Evolutionary conservation across 1,284 basidiomycete species (phyloP), one percentile per base, ranked within the genome.

Genomic region (Ganoderma meredithae): DNA sequence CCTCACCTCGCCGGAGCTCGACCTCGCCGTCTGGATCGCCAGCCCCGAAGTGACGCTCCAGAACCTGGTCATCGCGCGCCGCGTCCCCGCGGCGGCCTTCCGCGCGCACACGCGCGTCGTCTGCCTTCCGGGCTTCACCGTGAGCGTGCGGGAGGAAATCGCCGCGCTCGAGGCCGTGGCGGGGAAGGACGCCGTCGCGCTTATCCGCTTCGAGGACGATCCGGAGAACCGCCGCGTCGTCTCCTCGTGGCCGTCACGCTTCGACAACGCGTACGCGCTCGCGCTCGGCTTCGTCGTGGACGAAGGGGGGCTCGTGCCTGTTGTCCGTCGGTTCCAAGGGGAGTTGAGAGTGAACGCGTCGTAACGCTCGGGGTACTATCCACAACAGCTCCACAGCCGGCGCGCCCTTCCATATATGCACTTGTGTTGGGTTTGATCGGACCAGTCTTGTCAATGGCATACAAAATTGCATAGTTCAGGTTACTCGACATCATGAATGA

Each of bases 61-160:
- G 68, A 90, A 90, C 78, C 82, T 90, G 70, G 77, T 88, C 67
- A 78, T 81, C 67, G 86, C 87, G 15, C 86, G 83, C 73, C 83
- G 86, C 73, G 76, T 90, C 61, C 83, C 85, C 15, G 79, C 84
- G 0, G 76, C 79, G 12, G 79, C 76, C 52, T 86, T 89, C 76
- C 63, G 77, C 5, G 67, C 81, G 12, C 86, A 89, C 76, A 86
- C 86, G 0, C 83, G 88, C 53, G 83, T 85, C 17, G 81, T 86
- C 17, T 86, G 83, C 71, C 76, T 85, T 0, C 86, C 86, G 13
- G 85, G 85, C 3, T 84, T 86, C 74, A 84, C 84, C 6, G 79
- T 82, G 6, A 85, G 81, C 17, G 80, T 86, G 4, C 80, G 82
- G 22, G 83, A 85, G 25, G 83, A 83, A 76, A 76, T 86, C 41